phyloP scores from a whole-genome alignment of 345 rosid genomes.

The Eucalyptus rudis region DNA sequence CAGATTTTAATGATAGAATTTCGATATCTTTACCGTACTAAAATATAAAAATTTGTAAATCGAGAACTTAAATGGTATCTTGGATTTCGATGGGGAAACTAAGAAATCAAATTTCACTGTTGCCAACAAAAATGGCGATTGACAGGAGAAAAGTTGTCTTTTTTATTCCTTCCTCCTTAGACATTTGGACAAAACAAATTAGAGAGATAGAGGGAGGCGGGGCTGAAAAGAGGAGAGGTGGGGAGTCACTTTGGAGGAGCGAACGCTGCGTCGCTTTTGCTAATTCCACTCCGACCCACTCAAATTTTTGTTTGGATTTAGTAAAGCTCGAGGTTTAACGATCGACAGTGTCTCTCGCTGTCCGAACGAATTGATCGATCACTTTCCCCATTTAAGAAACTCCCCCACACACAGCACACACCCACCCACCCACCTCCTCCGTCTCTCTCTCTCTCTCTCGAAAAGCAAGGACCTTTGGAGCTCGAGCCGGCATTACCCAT shows the following conservation, averaged over 20 bases:
- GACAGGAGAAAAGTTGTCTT: not conserved
- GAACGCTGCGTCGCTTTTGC: slow-evolving; percentile 11
- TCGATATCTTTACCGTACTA: rapidly evolving
- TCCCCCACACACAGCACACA: not conserved
- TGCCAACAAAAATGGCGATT: not conserved
- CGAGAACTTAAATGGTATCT: not conserved
- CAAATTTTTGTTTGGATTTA: not conserved
- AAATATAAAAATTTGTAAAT: not conserved
- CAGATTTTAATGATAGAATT: rapidly evolving
- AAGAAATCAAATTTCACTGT: not conserved
- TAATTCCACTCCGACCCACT: slow-evolving; percentile 9
- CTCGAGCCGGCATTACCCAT: not conserved
- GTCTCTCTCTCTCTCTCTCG: not conserved
- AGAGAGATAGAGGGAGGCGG: not conserved
- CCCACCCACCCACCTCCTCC: not conserved
- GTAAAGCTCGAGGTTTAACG: not conserved
- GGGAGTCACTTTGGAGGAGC: not conserved
- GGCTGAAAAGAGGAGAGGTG: not conserved
- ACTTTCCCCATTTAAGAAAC: not conserved
- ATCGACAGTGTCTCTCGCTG: not conserved
- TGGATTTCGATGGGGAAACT: not conserved
- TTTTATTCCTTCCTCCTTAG: not conserved
- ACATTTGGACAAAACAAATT: not conserved
- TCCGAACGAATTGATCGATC: not conserved
- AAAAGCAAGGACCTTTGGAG: not conserved